Percentiles rank a stretch among this genome's conserved stretches.
Conservation (phyloP, 192 early-diverging fungal species). For the Dispira simplex region DNA sequence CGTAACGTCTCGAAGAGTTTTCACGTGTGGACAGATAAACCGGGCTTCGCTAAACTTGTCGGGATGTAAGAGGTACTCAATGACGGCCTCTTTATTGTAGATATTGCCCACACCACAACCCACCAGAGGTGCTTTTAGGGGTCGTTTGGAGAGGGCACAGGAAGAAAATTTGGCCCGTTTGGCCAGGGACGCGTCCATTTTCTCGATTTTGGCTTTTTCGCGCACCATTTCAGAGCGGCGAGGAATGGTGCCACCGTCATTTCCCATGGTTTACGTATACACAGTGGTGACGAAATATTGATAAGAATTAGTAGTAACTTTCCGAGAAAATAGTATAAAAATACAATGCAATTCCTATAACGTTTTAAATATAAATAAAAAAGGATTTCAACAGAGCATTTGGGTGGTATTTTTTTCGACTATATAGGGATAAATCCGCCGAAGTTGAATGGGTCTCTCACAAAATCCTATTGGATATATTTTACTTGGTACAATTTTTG, state of each 20-base stretch:
- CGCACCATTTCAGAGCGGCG: constrained; percentile 26
- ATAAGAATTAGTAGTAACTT: not conserved
- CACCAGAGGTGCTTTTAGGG: constrained; percentile 42
- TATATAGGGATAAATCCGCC: too few relatives aligned
- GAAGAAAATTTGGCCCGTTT: constrained; percentile 15
- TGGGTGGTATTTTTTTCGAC: too few relatives aligned
- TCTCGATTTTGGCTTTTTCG: constrained; percentile 16
- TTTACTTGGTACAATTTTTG: too few relatives aligned
- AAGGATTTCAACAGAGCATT: not conserved
- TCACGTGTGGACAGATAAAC: constrained; percentile 26
- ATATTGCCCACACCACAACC: constrained; percentile 41
- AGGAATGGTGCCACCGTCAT: constrained; percentile 34
- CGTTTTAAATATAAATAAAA: not conserved
- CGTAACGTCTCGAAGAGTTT: constrained; percentile 13
- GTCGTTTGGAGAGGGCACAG: constrained; percentile 27
- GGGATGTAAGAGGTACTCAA: constrained; percentile 40
- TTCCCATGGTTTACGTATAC: constrained; percentile 22
- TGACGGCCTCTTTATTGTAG: constrained; percentile 55
- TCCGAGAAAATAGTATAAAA: not conserved
- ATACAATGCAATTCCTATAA: not conserved
- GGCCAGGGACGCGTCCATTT: constrained; percentile 20
- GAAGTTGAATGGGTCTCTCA: too few relatives aligned
- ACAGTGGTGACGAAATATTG: not conserved
- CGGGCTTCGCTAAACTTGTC: constrained; percentile 43
- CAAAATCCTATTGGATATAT: too few relatives aligned